Evolutionary conservation across 768 basidiomycete genomes (phyloP), one percentile per base, ranked within the genome.

Genomic region (Xerocomellus dryophilus): DNA sequence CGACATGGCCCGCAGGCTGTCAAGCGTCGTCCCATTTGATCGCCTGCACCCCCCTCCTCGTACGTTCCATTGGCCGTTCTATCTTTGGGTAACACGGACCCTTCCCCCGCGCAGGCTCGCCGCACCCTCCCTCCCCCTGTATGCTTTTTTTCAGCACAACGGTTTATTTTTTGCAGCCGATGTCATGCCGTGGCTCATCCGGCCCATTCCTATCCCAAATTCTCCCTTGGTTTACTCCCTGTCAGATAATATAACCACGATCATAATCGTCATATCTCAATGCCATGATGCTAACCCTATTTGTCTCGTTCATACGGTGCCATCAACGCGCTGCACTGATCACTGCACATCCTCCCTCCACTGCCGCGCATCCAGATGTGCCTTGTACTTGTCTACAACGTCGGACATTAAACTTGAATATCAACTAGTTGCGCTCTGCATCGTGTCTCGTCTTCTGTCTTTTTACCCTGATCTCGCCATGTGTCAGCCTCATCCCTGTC

Each of bases 321-420:
- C 29, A 9, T 29, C 9, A 10, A 29, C 29, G 29, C 29, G 3
- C 29, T 29, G 27, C 27, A 29, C 27, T 29, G 27, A 29, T 29
- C 27, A 14, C 32, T 32, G 32, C 32, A 34, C 32, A 14, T 34
- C 32, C 32, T 14, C 32, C 7, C 41, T 23, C 21, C 20, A 14
- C 40, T 43, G 29, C 18, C 11, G 25, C 21, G 15, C 44, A 47
- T 38, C 35, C 20, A 20, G 43, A 46, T 47, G 43, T 51, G 50
- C 50, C 23, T 31, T 17, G 18, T 14, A 20, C 52, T 47, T 31
- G 49, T 38, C 40, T 29, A 14, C 14, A 34, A 15, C 40, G 47
- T 50, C 66, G 66, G 64, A 67, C 56, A 67, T 65, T 65, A 59
- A 65, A 54, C 27, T 43, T 31, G 43, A 56, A 36, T 36, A 39